A percentile compares a stretch with the other conserved stretches of the same genome.
Evolutionary conservation across 371 early-diverging fungal genomes (phyloP).

Genomic region (Actinomucor elegans): DNA sequence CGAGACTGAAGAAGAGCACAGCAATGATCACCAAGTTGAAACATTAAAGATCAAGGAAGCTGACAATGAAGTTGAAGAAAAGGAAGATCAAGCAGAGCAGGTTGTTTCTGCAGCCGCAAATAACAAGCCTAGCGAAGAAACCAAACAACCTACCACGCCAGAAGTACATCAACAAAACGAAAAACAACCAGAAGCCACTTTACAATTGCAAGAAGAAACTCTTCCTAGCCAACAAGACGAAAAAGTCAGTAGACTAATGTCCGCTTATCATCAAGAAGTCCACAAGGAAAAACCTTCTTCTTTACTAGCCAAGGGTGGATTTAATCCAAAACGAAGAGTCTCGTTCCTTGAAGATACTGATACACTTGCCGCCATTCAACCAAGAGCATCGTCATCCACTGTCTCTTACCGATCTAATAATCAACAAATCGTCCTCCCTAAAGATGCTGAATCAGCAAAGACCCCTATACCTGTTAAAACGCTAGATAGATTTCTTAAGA

Average conservation of each 20-base stretch:
- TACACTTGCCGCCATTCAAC: background rate
- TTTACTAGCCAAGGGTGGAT: constrained; percentile 1
- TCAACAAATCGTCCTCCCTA: background rate
- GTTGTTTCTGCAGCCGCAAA: no score
- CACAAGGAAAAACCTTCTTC: constrained; percentile 2
- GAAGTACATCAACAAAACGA: background rate
- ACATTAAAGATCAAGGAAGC: background rate
- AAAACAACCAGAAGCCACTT: background rate
- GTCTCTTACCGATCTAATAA: background rate
- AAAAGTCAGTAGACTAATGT: background rate
- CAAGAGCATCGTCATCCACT: no score
- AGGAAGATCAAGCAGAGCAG: background rate
- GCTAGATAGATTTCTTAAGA: background rate
- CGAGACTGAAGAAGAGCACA: constrained; percentile 3
- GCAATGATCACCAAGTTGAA: background rate
- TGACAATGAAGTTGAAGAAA: background rate
- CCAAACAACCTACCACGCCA: background rate
- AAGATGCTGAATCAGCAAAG: no score
- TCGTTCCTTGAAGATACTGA: constrained; percentile 4
- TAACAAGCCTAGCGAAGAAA: background rate
- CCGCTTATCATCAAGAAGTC: background rate
- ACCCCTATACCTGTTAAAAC: background rate
- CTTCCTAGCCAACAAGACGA: background rate
- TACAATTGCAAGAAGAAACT: no score
- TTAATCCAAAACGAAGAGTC: constrained; percentile 4